Conservation (phyloP, 108 stramenopile species). For the Skeletonema potamos region DNA sequence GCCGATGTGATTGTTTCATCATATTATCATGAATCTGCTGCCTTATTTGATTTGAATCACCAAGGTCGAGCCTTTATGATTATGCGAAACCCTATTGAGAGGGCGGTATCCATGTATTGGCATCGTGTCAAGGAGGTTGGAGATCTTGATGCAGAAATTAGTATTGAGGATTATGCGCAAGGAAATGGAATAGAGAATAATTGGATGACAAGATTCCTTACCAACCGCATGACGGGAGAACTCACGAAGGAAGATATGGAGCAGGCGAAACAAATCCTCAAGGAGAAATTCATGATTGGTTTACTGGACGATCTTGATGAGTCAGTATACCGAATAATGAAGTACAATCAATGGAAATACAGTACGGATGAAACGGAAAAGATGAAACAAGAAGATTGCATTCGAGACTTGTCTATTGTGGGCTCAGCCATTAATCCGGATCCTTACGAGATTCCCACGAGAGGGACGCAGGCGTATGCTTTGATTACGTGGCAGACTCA, state of each 20-base stretch:
- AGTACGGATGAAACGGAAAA: conserved; percentile 35
- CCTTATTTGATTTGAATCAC: conserved; percentile 44
- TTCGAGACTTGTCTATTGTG: conserved; percentile 16
- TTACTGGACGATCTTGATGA: conserved; percentile 53
- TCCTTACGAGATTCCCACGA: conserved; percentile 49
- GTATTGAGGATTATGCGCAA: conserved; percentile 48
- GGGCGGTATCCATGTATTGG: conserved; percentile 52
- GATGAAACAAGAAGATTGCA: conserved; percentile 51
- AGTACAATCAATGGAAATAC: conserved; percentile 50
- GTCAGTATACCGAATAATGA: conserved; percentile 39
- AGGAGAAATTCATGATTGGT: conserved; percentile 48
- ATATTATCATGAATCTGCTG: conserved; percentile 40
- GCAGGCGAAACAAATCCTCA: conserved; percentile 47
- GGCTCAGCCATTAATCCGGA: conserved; percentile 38
- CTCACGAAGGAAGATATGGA: conserved; percentile 52
- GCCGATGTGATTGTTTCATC: conserved; percentile 48
- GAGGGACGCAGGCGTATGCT: conserved; percentile 47
- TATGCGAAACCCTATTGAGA: conserved; percentile 47
- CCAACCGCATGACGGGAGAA: conserved; percentile 49
- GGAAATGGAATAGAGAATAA: conserved; percentile 60
- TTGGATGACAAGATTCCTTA: conserved; percentile 52
- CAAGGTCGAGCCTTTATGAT: conserved; percentile 51
- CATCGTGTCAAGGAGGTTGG: conserved; percentile 26
- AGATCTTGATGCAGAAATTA: conserved; percentile 32
- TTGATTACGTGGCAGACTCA: conserved; percentile 51